Evolutionary conservation across 495 filamentous ascomycete species (phyloP).

Genomic region (Ramalina intermedia): DNA sequence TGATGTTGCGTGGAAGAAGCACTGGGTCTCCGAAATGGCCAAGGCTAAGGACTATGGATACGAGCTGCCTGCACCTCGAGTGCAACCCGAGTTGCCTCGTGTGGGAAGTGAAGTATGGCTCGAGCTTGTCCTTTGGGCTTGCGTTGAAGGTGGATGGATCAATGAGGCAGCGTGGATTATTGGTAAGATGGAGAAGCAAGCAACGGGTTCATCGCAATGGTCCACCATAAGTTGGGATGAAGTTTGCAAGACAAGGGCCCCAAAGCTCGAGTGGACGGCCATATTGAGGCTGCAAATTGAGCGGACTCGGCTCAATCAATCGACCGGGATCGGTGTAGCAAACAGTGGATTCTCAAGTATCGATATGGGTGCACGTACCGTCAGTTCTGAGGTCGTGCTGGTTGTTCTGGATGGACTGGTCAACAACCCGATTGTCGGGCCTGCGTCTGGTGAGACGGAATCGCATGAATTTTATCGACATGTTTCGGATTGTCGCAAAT

Average conservation of each 20-base stretch:
- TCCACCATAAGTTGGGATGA: slow-evolving; percentile 13
- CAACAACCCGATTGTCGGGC: slow-evolving; percentile 18
- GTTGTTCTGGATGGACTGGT: slow-evolving; percentile 38
- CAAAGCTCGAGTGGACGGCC: slow-evolving; percentile 12
- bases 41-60: slow-evolving; percentile 21
- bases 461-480: slow-evolving; percentile 7
- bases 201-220: slow-evolving; percentile 19
- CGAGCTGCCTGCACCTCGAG: slow-evolving; percentile 35
- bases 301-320: slow-evolving; percentile 7
- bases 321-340: slow-evolving; percentile 10
- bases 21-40: slow-evolving; percentile 29
- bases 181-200: slow-evolving; percentile 22
- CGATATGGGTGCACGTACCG: slow-evolving; percentile 32
- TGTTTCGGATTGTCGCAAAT: slow-evolving; percentile 18
- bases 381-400: slow-evolving; percentile 44
- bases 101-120: slow-evolving; percentile 49
- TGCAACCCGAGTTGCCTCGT: slow-evolving; percentile 35
- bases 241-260: slow-evolving; percentile 8
- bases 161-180: slow-evolving; percentile 38
- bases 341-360: slow-evolving; percentile 19
- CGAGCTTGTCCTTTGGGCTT: slow-evolving; percentile 53
- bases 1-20: slow-evolving; percentile 45
- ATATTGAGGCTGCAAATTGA: slow-evolving; percentile 9
- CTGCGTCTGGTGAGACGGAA: not conserved
- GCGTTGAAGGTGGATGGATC: slow-evolving; percentile 45